Evolutionary conservation across 1,284 basidiomycete species (phyloP), one percentile per base, ranked within the genome.

Genomic region (Ganoderma multipileum): DNA sequence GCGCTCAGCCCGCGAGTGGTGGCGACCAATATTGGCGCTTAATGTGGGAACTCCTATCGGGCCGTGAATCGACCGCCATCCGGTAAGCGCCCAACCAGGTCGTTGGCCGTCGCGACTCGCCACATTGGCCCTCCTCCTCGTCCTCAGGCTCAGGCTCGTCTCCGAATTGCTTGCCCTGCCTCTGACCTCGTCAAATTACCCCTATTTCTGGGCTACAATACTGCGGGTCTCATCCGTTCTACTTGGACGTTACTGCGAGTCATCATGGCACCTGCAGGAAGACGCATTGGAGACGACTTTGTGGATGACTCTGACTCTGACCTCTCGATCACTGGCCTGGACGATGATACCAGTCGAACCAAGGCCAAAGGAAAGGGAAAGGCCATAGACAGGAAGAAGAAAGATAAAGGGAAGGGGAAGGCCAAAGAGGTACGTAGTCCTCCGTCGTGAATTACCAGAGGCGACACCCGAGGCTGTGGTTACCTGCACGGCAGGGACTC

Each of bases 281-380:
- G 76, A 68, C 65, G 76, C 30, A 74, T 73, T 6, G 75, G 75
- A 2, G 72, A 76, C 54, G 69, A 75, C 58, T 76, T 73, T 71
- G 85, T 84, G 77, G 82, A 84, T 59, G 87, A 87, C 74, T 89
- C 86, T 0, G 89, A 89, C 71, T 90, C 88, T 0, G 83, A 84
- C 64, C 77, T 79, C 3, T 80, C 79, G 14, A 78, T 81, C 57
- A 61, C 63, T 36, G 67, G 68, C 18, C 73, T 79, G 50, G 85
- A 84, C 50, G 86, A 87, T 23, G 81, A 83, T 26, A 72, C 73
- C n/a, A 81, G 80, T 59, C 74, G 73, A 1, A 77, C 79, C 1
- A 86, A 85, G 69, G 80, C 76, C 11, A 87, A 85, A 67, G 81
- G 78, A 26, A 86, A 85, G 71, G 82, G 79, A 30, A 84, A 86